These are phyloP conservation scores for Cladosporium phlei DNA, from an alignment of 2,329 filamentous ascomycete species.

Conservation along the genomic window DNA sequence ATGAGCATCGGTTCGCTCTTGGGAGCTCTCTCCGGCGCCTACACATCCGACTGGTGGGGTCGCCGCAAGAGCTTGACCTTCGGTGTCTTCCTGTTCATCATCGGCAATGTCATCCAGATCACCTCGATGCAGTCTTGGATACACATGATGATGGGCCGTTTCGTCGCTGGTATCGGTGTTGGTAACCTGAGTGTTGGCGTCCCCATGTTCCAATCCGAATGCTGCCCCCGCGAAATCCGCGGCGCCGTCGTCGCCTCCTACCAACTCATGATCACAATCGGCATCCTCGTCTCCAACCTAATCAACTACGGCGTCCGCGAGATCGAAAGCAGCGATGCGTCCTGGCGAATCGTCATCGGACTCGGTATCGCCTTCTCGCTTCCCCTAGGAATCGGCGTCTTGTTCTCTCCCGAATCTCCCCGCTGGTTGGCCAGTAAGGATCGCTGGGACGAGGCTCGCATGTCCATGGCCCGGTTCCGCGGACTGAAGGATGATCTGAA, in stretches of 20 bases:
- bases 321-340: slow-evolving; percentile 21
- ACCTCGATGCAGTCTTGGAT: slow-evolving; percentile 24
- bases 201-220: slow-evolving; percentile 43
- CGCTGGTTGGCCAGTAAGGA: slow-evolving; percentile 27
- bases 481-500: slow-evolving; percentile 37
- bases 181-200: slow-evolving; percentile 39
- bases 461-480: slow-evolving; percentile 31
- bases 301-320: slow-evolving; percentile 42
- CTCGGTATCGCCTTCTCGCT: slow-evolving; percentile 41
- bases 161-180: slow-evolving; percentile 41
- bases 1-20: slow-evolving; percentile 10
- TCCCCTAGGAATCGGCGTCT: slow-evolving; percentile 23
- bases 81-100: slow-evolving; percentile 28
- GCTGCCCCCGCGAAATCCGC: slow-evolving; percentile 41
- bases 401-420: slow-evolving; percentile 43
- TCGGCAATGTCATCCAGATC: slow-evolving; percentile 42
- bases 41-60: slow-evolving; percentile 4
- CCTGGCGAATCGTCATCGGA: slow-evolving; percentile 45
- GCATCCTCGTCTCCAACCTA: slow-evolving; percentile 43
- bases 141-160: slow-evolving; percentile 36
- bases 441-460: slow-evolving; percentile 36
- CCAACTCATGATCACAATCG: slow-evolving; percentile 45
- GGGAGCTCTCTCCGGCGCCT: slow-evolving; percentile 1
- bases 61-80: neutral
- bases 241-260: slow-evolving; percentile 43